Evolutionary conservation across 1,284 basidiomycete genomes (phyloP).

Genomic region (Sporisorium exsertum): DNA sequence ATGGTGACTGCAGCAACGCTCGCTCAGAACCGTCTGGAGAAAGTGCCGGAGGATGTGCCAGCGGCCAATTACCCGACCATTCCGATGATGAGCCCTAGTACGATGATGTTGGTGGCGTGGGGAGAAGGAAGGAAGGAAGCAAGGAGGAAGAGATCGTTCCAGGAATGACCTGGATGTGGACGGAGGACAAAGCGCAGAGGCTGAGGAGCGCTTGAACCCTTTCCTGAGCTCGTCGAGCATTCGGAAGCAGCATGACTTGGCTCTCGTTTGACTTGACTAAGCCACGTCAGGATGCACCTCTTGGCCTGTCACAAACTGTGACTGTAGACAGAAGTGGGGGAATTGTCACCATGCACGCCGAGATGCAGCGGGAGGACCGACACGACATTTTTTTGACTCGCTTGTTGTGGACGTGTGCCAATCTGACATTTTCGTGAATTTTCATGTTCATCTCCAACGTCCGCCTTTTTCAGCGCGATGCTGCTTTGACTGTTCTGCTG

Average conservation of each 20-base stretch:
- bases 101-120: neutral
- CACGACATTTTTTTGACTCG: too few species aligned
- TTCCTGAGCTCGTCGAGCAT: neutral
- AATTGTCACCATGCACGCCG: neutral
- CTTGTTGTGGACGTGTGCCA: too few species aligned
- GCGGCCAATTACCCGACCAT: neutral
- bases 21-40: neutral
- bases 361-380: too few species aligned
- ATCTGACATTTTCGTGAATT: too few species aligned
- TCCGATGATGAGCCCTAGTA: neutral
- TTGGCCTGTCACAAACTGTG: neutral
- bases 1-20: conserved; percentile 16
- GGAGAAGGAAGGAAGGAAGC: neutral
- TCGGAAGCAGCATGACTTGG: neutral
- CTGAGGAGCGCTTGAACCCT: conserved; percentile 6
- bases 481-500: too few species aligned
- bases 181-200: too few species aligned
- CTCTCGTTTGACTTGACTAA: neutral
- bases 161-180: too few species aligned
- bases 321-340: neutral
- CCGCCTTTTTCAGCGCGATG: too few species aligned
- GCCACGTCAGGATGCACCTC: conserved; percentile 6
- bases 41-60: neutral
- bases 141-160: too few species aligned
- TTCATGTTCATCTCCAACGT: too few species aligned